Evolutionary conservation across 495 filamentous ascomycete genomes (phyloP), one percentile per base, ranked within the genome.

Genomic region (Penicillium verhagenii): DNA sequence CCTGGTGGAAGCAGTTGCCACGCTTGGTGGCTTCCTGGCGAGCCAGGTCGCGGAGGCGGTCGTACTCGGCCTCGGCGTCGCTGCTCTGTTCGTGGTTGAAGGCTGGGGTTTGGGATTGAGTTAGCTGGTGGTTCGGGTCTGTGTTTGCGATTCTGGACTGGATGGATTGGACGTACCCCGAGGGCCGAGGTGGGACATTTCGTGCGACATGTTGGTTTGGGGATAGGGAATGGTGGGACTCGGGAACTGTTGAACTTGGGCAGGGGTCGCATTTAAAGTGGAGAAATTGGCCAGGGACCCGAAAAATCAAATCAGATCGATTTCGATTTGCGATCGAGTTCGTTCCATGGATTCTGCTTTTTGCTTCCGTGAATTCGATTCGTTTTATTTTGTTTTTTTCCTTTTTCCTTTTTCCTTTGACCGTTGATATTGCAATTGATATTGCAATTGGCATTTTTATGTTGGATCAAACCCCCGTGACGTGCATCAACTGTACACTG

Each of bases 1-100:
- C 88, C 67, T 77, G 76, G 55, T 88, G 81, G 62, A 92, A 90
- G 72, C 89, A 96, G 24, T 77, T 78, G 28, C 79, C 79, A 61
- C 87, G 86, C 75, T 92, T 89, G 24, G 76, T 77, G 45, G 84
- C 88, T 72, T 95, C 92, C 59, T 82, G 79, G 49, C 86, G 83
- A 10, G 93, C 94, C 20, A 95, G 85, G 53, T 83, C 82, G 56
- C 94, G 91, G 8, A 97, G 82, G 28, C 90, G 91, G 62, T 97
- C 91, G 73, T 97, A 98, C 73, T 97, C 92, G 53, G 79, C 79
- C 73, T 97, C 92, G 38, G 86, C 80, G 52, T 85, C 79, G 56
- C 66, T 64, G 69, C 78, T 84, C 50, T 82, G 77, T 13, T 74
- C 74, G 73, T 92, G 89, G 72, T 91, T 92, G 83, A 94, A 93